Evolutionary conservation across 345 rosid genomes (phyloP).

Genomic region (Toxicodendron radicans): DNA sequence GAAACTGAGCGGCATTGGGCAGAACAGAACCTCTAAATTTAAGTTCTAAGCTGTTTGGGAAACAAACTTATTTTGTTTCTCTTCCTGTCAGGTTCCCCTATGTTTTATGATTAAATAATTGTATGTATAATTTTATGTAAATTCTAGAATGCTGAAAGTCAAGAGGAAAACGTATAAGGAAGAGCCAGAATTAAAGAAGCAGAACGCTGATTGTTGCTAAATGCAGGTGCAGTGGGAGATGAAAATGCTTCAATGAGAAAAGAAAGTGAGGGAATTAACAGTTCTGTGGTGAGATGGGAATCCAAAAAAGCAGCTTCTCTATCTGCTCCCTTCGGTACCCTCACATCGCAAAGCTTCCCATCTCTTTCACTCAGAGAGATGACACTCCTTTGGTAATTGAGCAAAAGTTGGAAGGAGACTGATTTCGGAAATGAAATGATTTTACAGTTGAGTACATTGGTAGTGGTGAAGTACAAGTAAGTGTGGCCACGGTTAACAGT

Average conservation of each 20-base stretch:
- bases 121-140: slow-evolving; percentile 4
- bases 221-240: slow-evolving; percentile 10
- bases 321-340: slow-evolving; percentile 72
- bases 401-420: slow-evolving; percentile 21
- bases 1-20: not conserved
- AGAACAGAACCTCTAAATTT: not conserved
- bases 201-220: slow-evolving; percentile 46
- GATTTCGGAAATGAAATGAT: not conserved
- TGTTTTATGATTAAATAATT: not conserved
- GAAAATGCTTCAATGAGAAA: too few relatives aligned
- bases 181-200: slow-evolving; percentile 77
- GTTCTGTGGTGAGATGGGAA: slow-evolving; percentile 69
- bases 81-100: not conserved
- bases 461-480: not conserved
- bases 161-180: slow-evolving; percentile 67
- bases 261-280: slow-evolving; percentile 28
- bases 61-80: not conserved
- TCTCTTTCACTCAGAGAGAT: slow-evolving; percentile 61
- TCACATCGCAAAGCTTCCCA: slow-evolving; percentile 51
- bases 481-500: slow-evolving; percentile 24
- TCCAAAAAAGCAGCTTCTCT: slow-evolving; percentile 67
- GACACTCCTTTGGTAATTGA: slow-evolving; percentile 52
- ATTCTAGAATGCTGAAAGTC: slow-evolving; percentile 76
- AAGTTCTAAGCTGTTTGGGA: not conserved
- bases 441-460: slow-evolving; percentile 14